phyloP scores from a whole-genome alignment of 169 alveolate species.

The Plasmodium knowlesi region DNA sequence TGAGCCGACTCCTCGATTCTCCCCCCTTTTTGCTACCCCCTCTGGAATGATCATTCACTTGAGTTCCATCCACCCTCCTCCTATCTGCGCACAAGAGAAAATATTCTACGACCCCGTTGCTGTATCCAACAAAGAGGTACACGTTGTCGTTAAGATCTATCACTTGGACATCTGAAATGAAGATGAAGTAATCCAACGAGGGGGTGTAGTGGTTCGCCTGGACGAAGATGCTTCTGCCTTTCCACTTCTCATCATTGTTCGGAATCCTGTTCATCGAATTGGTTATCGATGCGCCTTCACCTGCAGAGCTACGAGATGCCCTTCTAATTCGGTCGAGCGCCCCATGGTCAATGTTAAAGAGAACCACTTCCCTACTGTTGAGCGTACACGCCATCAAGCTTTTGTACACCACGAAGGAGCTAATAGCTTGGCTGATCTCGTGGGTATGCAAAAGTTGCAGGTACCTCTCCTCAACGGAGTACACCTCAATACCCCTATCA shows the following conservation, averaged over 20 bases:
- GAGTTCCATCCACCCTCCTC: neutral
- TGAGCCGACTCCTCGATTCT: neutral
- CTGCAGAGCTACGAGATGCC: neutral
- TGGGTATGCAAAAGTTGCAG: slow-evolving; percentile 2
- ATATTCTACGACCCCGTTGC: slow-evolving; percentile 42
- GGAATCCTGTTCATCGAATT: too few relatives aligned
- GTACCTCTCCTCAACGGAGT: neutral
- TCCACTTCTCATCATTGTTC: neutral
- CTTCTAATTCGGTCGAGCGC: neutral
- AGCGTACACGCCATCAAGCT: slow-evolving; percentile 22
- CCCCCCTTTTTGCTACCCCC: neutral
- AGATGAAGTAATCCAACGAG: neutral
- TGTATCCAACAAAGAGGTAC: slow-evolving; percentile 56
- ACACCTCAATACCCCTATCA: slow-evolving; percentile 20
- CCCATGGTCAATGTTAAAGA: slow-evolving; percentile 4
- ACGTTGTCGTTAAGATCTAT: slow-evolving; percentile 43
- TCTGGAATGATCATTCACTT: neutral
- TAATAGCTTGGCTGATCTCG: neutral
- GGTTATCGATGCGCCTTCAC: neutral
- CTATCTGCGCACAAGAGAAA: slow-evolving; percentile 23
- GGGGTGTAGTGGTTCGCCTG: slow-evolving; percentile 13
- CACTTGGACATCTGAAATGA: slow-evolving; percentile 27
- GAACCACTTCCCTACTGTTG: neutral
- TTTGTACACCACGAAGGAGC: slow-evolving; percentile 25
- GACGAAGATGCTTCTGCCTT: neutral